phyloP scores from a whole-genome alignment of 495 filamentous ascomycete genomes.

The Penicillium lividum region DNA sequence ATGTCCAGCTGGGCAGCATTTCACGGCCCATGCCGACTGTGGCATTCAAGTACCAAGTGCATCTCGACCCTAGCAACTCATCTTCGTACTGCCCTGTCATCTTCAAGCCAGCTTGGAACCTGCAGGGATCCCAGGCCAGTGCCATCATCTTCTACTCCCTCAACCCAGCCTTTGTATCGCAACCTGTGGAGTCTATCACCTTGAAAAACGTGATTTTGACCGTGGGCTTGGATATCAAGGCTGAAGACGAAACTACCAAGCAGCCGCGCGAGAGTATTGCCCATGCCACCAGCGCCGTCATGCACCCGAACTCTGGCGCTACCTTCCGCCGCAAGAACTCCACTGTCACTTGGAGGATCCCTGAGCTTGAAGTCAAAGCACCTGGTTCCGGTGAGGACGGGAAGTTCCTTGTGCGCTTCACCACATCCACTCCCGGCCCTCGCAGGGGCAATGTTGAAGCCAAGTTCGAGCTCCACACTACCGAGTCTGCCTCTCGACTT shows the following conservation, averaged over 20 bases:
- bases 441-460: slow-evolving; percentile 77
- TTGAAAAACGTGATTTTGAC: slow-evolving; percentile 82
- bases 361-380: slow-evolving; percentile 66
- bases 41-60: slow-evolving; percentile 95
- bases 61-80: slow-evolving; percentile 64
- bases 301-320: slow-evolving; percentile 50
- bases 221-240: slow-evolving; percentile 66
- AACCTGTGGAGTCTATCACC: slow-evolving; percentile 52
- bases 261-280: slow-evolving; percentile 43
- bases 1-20: slow-evolving; percentile 68
- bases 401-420: slow-evolving; percentile 79
- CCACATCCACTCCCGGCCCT: slow-evolving; percentile 72
- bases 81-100: slow-evolving; percentile 74
- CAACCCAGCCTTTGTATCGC: slow-evolving; percentile 66
- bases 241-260: slow-evolving; percentile 43
- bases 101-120: slow-evolving; percentile 79
- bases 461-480: slow-evolving; percentile 70
- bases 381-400: slow-evolving; percentile 42
- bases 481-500: slow-evolving; percentile 60
- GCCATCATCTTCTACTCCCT: slow-evolving; percentile 82
- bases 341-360: slow-evolving; percentile 86
- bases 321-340: slow-evolving; percentile 84
- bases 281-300: slow-evolving; percentile 46
- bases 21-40: slow-evolving; percentile 65
- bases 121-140: slow-evolving; percentile 77